Evolutionary conservation across 106 monocot genomes (phyloP).

Genomic region (Dendrobium huoshanense): DNA sequence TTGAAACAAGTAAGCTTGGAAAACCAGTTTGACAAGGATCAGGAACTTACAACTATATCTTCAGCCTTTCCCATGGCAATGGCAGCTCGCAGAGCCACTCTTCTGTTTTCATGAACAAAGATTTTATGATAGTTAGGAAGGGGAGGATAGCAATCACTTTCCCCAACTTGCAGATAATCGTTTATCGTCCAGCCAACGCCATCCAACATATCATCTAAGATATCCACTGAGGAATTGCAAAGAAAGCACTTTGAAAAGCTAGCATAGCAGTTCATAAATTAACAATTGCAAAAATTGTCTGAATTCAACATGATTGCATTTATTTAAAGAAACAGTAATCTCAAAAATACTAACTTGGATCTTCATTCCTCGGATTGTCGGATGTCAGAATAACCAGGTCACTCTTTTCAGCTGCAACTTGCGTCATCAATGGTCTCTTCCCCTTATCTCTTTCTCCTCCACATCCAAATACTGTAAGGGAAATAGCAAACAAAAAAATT

Average conservation of each 20-base stretch:
- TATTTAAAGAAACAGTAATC: background rate
- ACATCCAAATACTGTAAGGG: conserved; percentile 25
- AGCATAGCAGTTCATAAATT: background rate
- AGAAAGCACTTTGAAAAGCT: background rate
- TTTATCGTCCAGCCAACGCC: conserved; percentile 28
- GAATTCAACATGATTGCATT: background rate
- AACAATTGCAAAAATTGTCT: background rate
- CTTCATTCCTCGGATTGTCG: conserved; percentile 31
- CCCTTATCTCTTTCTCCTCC: conserved; percentile 31
- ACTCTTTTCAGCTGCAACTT: conserved; percentile 31
- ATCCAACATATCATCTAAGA: conserved; percentile 34
- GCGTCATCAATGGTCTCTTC: conserved; percentile 38
- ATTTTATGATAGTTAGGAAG: conserved; percentile 22
- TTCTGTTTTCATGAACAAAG: conserved; percentile 27
- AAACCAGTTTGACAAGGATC: background rate
- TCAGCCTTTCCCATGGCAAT: conserved; percentile 32
- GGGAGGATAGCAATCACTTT: conserved; percentile 2
- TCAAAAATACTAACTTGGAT: conserved; percentile 24
- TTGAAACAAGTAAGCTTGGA: background rate
- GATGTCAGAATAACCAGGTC: conserved; percentile 29
- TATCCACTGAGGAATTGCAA: conserved; percentile 15
- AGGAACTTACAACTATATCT: conserved; percentile 33
- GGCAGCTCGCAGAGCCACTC: conserved; percentile 29
- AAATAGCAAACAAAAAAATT: background rate
- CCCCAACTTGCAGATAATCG: conserved; percentile 8